Conservation (phyloP, 805 yeast genomes). For the Sugiyamaella boreocaroliniensis region DNA sequence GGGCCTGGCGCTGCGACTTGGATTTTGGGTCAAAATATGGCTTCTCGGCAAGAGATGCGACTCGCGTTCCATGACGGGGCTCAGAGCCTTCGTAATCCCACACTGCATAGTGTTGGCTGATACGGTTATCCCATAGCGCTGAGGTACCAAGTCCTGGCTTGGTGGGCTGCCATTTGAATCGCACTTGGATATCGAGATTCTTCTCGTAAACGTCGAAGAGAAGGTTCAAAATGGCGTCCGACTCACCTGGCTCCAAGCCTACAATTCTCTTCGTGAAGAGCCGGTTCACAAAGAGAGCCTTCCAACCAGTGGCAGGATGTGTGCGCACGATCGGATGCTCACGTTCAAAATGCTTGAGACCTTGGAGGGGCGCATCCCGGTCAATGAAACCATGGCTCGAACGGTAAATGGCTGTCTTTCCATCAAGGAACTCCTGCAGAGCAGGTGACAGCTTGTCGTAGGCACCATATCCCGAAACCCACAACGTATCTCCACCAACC, state of each 20-base stretch:
- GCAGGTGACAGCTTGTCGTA: conserved; percentile 48
- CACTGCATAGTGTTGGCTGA: conserved; percentile 47
- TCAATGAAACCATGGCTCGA: conserved; percentile 40
- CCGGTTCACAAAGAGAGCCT: conserved; percentile 49
- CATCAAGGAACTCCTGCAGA: conserved; percentile 41
- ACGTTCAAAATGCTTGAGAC: conserved; percentile 33
- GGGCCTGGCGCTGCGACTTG: conserved; percentile 12
- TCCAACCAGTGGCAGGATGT: conserved; percentile 61
- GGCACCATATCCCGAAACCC: conserved; percentile 48
- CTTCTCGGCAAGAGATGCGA: conserved; percentile 45
- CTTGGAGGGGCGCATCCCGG: conserved; percentile 39
- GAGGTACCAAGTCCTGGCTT: conserved; percentile 39
- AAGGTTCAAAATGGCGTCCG: conserved; percentile 42
- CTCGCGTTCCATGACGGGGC: conserved; percentile 39
- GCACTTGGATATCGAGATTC: conserved; percentile 46
- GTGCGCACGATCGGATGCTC: conserved; percentile 55
- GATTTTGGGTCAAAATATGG: conserved; percentile 41
- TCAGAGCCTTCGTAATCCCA: conserved; percentile 42
- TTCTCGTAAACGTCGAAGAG: conserved; percentile 42
- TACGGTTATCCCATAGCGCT: conserved; percentile 57
- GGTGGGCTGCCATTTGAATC: conserved; percentile 42
- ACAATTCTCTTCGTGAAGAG: conserved; percentile 45
- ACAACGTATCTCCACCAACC: conserved; percentile 50
- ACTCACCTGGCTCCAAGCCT: conserved; percentile 47
- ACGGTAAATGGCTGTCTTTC: conserved; percentile 37